These are phyloP conservation scores for Xylaria sp. DNA, from an alignment of 2,329 filamentous ascomycete genomes.

Conservation along the genomic window DNA sequence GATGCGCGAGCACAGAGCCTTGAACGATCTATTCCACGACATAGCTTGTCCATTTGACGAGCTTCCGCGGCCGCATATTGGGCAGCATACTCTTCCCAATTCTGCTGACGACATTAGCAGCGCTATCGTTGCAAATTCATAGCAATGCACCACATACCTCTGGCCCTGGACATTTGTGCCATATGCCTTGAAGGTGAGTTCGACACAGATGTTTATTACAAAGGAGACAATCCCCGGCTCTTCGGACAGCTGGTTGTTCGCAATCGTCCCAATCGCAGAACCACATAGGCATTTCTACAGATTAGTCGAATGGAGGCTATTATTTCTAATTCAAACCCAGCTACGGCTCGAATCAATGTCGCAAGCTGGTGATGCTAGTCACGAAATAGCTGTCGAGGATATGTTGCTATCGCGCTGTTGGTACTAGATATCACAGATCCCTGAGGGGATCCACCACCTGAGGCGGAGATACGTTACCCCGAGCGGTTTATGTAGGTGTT, in stretches of 20 bases:
- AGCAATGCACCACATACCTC: constrained; percentile 9
- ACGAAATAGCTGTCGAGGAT: too few relatives aligned
- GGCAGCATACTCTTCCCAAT: constrained; percentile 18
- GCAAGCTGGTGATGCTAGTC: too few relatives aligned
- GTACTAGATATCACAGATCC: too few relatives aligned
- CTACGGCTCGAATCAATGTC: too few relatives aligned
- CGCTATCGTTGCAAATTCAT: neutral
- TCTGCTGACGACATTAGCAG: constrained; percentile 5
- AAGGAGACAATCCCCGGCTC: constrained; percentile 30
- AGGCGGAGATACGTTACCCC: too few relatives aligned
- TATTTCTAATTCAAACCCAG: too few relatives aligned
- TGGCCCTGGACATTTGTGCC: constrained; percentile 25
- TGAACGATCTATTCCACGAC: constrained; percentile 15
- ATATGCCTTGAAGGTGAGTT: constrained; percentile 25
- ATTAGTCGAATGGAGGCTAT: neutral
- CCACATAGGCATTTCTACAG: constrained; percentile 10
- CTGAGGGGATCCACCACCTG: too few relatives aligned
- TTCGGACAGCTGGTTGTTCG: constrained; percentile 28
- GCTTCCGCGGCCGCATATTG: constrained; percentile 24
- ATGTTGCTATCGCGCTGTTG: too few relatives aligned
- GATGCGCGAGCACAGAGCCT: constrained; percentile 28
- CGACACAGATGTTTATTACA: constrained; percentile 33
- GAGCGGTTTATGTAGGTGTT: too few relatives aligned
- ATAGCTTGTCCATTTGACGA: constrained; percentile 22
- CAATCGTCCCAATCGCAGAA: constrained; percentile 22